phyloP scores from a whole-genome alignment of 257 asterid genomes.

The Verbena officinalis region DNA sequence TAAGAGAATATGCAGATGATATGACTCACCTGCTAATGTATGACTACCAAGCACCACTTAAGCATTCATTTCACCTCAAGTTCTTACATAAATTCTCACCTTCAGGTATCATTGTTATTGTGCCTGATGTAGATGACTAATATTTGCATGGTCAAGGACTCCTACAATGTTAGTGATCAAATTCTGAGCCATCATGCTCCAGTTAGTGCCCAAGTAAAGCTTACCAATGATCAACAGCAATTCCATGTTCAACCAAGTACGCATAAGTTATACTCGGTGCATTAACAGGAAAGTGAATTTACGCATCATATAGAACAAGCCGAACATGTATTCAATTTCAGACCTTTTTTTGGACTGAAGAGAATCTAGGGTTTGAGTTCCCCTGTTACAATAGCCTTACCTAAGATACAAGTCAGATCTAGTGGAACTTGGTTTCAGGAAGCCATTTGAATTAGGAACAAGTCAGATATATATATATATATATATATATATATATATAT shows the following conservation, averaged over 20 bases:
- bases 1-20: background rate
- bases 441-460: background rate
- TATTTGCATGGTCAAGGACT: slow-evolving; percentile 8
- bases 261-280: background rate
- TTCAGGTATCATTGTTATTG: slow-evolving; percentile 6
- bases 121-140: slow-evolving; percentile 3
- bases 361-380: background rate
- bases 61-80: slow-evolving; percentile 11
- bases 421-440: background rate
- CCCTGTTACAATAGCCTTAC: slow-evolving; percentile 8
- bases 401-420: slow-evolving; percentile 3
- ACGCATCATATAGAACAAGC: slow-evolving; percentile 8
- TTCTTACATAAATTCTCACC: slow-evolving; percentile 15
- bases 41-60: slow-evolving; percentile 1
- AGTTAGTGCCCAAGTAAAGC: background rate
- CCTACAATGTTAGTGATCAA: background rate
- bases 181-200: slow-evolving; percentile 8
- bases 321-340: slow-evolving; percentile 14
- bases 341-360: background rate
- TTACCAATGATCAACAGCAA: slow-evolving; percentile 5
- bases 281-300: background rate
- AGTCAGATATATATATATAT: too few species aligned
- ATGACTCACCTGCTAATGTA: background rate
- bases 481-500: too few species aligned
- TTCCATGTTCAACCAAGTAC: background rate